Conservation (phyloP, 345 rosid species). For the Lumnitzera littorea region DNA sequence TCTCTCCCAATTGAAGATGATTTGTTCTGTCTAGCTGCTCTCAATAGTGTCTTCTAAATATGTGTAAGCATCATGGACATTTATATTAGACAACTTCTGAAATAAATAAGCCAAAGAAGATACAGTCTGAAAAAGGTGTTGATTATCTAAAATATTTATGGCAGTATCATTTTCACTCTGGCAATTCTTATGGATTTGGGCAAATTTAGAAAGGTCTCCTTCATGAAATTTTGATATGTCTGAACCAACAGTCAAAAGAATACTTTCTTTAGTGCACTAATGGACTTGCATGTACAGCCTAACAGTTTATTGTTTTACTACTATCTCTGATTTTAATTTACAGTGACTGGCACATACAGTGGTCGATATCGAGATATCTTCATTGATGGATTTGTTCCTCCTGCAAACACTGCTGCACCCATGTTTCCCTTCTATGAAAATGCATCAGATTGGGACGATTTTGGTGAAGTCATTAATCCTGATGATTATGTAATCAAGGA, state of each 20-base stretch:
- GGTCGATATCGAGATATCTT: constrained; percentile 63
- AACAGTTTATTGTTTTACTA: constrained; percentile 3
- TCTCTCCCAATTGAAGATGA: no score
- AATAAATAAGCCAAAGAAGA: no score
- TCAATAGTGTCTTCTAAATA: no score
- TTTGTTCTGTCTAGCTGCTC: no score
- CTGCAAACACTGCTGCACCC: constrained; percentile 74
- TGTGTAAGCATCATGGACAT: no score
- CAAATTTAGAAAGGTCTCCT: no score
- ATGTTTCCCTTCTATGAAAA: constrained; percentile 90
- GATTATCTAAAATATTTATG: no score
- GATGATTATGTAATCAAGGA: constrained; percentile 91
- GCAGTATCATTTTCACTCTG: no score
- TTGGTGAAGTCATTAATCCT: constrained; percentile 94
- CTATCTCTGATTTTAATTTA: constrained; percentile 16
- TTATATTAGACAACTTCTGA: no score
- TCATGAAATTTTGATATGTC: no score
- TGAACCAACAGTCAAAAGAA: neutral
- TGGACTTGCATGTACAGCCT: neutral
- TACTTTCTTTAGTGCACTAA: neutral
- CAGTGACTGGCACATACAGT: constrained; percentile 50
- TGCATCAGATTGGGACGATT: constrained; percentile 88
- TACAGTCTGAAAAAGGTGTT: no score
- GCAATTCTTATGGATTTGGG: no score
- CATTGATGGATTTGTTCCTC: constrained; percentile 90